Conservation (phyloP, 2,329 filamentous ascomycete species). For the Xylariaceae sp. region DNA sequence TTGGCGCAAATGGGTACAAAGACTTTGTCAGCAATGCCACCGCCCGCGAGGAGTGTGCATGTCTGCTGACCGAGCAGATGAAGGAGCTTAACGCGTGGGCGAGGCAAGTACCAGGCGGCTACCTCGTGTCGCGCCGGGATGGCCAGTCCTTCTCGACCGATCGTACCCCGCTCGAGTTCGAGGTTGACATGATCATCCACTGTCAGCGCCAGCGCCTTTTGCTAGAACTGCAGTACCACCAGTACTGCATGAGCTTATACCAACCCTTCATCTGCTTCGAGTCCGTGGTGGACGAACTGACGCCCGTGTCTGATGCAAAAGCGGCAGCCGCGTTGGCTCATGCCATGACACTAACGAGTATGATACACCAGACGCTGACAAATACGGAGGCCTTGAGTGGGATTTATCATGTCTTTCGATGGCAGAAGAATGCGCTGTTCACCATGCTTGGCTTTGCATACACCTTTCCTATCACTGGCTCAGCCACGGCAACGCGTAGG, state of each 20-base stretch:
- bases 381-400: constrained; percentile 20
- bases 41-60: constrained; percentile 26
- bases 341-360: constrained; percentile 27
- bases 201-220: constrained; percentile 30
- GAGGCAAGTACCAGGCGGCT: constrained; percentile 19
- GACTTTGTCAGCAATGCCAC: constrained; percentile 15
- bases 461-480: constrained; percentile 19
- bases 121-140: constrained; percentile 12
- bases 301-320: constrained; percentile 20
- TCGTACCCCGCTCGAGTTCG: constrained; percentile 16
- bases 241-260: constrained; percentile 27
- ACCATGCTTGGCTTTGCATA: constrained; percentile 30
- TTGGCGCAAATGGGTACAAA: constrained; percentile 11
- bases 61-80: constrained; percentile 16
- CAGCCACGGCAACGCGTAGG: background rate
- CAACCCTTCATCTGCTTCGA: constrained; percentile 29
- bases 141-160: constrained; percentile 26
- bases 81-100: constrained; percentile 23
- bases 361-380: constrained; percentile 24
- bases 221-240: constrained; percentile 30
- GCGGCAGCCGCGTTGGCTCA: constrained; percentile 19
- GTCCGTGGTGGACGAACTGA: background rate
- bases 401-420: constrained; percentile 25
- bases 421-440: constrained; percentile 31
- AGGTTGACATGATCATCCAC: constrained; percentile 18